Base-by-base conservation (phyloP, 202 grass and related monocot species). In the Eragrostis tef region DNA sequence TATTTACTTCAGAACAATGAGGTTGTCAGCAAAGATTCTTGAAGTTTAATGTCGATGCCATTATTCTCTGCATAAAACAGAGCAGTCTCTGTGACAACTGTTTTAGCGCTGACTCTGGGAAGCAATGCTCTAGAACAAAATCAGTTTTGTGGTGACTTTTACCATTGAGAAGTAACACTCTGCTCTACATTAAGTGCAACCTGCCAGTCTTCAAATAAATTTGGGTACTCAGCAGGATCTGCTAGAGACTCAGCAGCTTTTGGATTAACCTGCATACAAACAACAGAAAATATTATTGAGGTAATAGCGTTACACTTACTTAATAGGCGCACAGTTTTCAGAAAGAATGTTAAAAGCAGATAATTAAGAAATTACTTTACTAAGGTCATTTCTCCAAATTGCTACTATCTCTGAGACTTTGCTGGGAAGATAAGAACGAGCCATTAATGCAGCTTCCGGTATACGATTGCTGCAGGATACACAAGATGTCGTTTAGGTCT, bases 241-340 rank as follows among this genome's bases (percentile, higher is more conserved):
- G 95, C 95, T 36, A 98, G 78, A 91, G 95, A 94, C 70, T 98
- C 95, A 5, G 95, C 92, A 80, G 95, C 95, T 91, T 98, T 98
- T 66, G 87, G 87, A 84, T 95, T 98, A 39, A 98, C 88, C 95
- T 98, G 70, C 50, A 83, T 36, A 86, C 6, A 89, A 80, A 22
- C 39, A 50, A 79, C 73, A 74, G 2, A 79, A 67, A 57, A 89
- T 60, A 8, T 62, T 5, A 71, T 65, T 53, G 74, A 71, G 49
- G 45, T 42, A 73, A 52, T 20, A 52, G 9, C 31, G 73, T 44
- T 44, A 46, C 0, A 39, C 6, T 3, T 43, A 80, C 74, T 77
- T 29, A 42, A 75, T 66, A 36, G 47, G 21, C 2, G 58, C 14
- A 22, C 4, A 50, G 6, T 29, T 64, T 39, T 67, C 84, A 70